These are phyloP conservation scores for Fragaria vesca DNA, from an alignment of 306 rosid genomes.

Conservation along the genomic window DNA sequence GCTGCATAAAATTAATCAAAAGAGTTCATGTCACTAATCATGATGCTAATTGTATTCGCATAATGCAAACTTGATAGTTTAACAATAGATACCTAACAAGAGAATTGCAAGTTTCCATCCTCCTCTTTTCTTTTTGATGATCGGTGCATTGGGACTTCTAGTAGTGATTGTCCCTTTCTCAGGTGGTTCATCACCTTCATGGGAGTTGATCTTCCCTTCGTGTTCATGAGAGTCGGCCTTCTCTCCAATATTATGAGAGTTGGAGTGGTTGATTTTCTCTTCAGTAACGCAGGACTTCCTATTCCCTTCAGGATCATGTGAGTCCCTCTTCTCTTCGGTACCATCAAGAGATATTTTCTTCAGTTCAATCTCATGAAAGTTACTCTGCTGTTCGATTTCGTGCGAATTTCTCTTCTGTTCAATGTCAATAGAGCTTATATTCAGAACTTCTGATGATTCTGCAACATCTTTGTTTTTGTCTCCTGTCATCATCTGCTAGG, in stretches of 20 bases:
- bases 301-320: background rate
- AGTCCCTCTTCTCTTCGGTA: background rate
- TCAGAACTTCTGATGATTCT: background rate
- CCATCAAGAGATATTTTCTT: background rate
- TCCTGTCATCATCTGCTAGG: slow-evolving; percentile 16
- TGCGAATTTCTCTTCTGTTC: background rate
- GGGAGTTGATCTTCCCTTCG: background rate
- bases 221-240: background rate
- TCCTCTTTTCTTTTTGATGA: slow-evolving; percentile 13
- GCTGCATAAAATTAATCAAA: slow-evolving; percentile 1
- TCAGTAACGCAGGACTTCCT: background rate
- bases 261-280: background rate
- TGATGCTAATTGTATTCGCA: background rate
- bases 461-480: background rate
- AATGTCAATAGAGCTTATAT: background rate
- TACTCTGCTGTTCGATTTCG: background rate
- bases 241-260: background rate
- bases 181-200: background rate
- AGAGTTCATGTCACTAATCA: background rate
- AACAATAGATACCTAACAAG: slow-evolving; percentile 16
- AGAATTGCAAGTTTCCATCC: slow-evolving; percentile 32
- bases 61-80: background rate
- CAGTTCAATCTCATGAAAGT: background rate
- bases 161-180: background rate
- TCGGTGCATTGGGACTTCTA: background rate